These are phyloP conservation scores for Skeletonema menzelii DNA, from an alignment of 108 stramenopile genomes.

Conservation along the genomic window DNA sequence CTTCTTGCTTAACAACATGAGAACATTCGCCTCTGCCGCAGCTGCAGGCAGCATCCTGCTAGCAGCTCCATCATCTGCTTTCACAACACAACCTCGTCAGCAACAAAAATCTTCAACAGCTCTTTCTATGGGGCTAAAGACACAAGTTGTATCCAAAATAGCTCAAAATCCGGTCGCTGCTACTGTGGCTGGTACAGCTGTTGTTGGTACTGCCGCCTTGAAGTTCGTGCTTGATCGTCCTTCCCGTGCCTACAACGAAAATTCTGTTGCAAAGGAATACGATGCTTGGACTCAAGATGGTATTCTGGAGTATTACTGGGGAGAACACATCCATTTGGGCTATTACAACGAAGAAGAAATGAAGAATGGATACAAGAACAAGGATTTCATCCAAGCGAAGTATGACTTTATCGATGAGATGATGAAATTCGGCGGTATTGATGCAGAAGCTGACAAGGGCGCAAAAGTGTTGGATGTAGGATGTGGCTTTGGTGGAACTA, in stretches of 20 bases:
- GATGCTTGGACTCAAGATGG: conserved; percentile 94
- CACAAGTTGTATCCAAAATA: conserved; percentile 9
- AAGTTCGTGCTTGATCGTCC: conserved; percentile 77
- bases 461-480: conserved; percentile 96
- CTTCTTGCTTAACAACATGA: conserved; percentile 10
- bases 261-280: conserved; percentile 84
- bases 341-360: conserved; percentile 86
- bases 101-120: conserved; percentile 20
- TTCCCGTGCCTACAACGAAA: conserved; percentile 75
- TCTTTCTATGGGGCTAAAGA: conserved; percentile 50
- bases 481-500: conserved; percentile 97
- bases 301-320: conserved; percentile 98
- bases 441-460: conserved; percentile 38
- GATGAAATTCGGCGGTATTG: conserved; percentile 91
- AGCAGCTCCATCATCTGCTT: conserved; percentile 12
- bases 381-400: conserved; percentile 93
- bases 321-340: conserved; percentile 98
- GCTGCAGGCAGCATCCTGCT: conserved; percentile 13
- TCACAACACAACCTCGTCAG: conserved; percentile 11
- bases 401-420: conserved; percentile 97
- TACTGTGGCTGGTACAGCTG: conserved; percentile 53
- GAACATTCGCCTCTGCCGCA: conserved; percentile 1
- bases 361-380: conserved; percentile 73
- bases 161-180: conserved; percentile 35
- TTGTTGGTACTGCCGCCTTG: conserved; percentile 65